Base-by-base conservation (phyloP, 1,284 basidiomycete species). In the Xerocomus amazonicus region DNA sequence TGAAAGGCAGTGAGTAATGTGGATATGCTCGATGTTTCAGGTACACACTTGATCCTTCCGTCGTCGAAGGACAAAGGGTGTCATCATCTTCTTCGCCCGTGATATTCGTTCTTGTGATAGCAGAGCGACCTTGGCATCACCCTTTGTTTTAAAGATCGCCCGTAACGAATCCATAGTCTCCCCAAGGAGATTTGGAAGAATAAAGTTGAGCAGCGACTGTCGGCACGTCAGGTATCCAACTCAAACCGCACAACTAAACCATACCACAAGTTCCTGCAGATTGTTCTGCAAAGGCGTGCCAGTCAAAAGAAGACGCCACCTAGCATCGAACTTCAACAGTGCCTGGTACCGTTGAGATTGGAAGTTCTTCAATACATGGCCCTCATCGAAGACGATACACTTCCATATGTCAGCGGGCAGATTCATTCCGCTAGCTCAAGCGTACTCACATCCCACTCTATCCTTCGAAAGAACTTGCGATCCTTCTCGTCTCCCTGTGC, bases 31-130 rank as follows among this genome's bases (percentile, higher is more conserved):
- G 10, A 32, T 26, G 10, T 23, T 46, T 35, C 4, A 19, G 17
- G 3, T 31, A 57, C 71, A 45, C 56, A 84, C 89, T 72, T 93
- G 90, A 56, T 94, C 91, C 71, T 99, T 99, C 56, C 95, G 83
- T 43, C 97, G 81, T 19, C 97, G 88, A 17, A 99, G 79, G 27
- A 99, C 95, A 66, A 99, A 99, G 0, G 97, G 97, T 14, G 92
- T 95, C 87, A 99, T 94, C 94, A 99, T 97, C 67, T 90, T 93
- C 73, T 98, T 97, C 6, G 97, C 97, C 50, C 96, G 76, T 43
- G 92, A 90, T 26, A 97, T 90, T 41, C 95, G 85, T 66, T 94
- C 88, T 64, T 91, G 85, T 6, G 94, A 90, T 13, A 99, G 83
- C 37, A 97, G 68, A 37, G 89, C 90, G 44, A 90, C 83, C 55